Evolutionary conservation across 192 early-diverging fungal species (phyloP).

Genomic region (Backusella psychrophila): DNA sequence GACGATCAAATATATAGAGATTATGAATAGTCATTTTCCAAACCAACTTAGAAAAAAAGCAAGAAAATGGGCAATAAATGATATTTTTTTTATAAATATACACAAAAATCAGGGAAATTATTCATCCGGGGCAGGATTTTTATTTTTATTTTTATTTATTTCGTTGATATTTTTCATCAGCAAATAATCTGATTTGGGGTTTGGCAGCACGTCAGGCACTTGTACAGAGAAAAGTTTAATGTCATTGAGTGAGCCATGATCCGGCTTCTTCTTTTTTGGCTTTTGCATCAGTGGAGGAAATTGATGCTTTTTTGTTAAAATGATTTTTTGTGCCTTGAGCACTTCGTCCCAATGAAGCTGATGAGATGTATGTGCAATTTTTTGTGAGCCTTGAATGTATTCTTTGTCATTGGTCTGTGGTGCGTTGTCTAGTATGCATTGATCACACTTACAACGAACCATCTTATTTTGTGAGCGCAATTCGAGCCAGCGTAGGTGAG

Average conservation of each 20-base stretch:
- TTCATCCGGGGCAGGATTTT: background rate
- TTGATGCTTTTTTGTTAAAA: background rate
- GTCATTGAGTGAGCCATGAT: background rate
- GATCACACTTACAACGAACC: background rate
- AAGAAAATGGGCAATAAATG: background rate
- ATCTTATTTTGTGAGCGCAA: background rate
- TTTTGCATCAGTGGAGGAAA: background rate
- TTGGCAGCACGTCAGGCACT: background rate
- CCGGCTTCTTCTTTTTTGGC: background rate
- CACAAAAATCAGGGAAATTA: background rate
- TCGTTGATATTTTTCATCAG: background rate
- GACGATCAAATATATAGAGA: constrained; percentile 91
- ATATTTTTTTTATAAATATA: background rate
- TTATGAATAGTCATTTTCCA: constrained; percentile 64
- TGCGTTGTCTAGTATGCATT: too few species aligned
- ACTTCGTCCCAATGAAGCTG: background rate
- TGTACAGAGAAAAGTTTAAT: background rate
- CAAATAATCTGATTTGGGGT: background rate
- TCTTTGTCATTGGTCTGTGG: too few species aligned
- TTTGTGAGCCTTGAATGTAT: too few species aligned
- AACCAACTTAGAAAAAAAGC: too few species aligned
- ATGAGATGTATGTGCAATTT: background rate
- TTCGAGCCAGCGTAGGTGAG: background rate
- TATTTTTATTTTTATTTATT: background rate
- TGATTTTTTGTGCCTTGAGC: background rate